Evolutionary conservation across 1,284 basidiomycete species (phyloP).

Genomic region (Chondrostereum purpureum): DNA sequence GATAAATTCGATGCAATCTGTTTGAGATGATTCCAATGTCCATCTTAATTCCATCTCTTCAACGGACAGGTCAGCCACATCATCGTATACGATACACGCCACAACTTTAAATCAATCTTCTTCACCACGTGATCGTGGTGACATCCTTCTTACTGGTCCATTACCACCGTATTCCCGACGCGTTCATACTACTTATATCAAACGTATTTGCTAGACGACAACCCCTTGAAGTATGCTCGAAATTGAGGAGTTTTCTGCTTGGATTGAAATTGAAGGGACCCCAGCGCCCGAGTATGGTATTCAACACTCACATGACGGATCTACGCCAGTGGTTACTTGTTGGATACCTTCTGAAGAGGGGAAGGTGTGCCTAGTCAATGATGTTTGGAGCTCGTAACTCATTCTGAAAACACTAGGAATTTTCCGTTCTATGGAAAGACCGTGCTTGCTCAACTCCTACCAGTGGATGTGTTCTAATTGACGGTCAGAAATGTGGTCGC

Average conservation of each 20-base stretch:
- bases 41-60: too few species aligned
- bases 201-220: too few species aligned
- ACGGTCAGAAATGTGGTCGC: not conserved
- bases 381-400: not conserved
- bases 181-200: too few species aligned
- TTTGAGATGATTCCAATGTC: too few species aligned
- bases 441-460: not conserved
- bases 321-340: not conserved
- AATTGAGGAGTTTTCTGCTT: not conserved
- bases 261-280: not conserved
- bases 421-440: not conserved
- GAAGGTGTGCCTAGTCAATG: not conserved
- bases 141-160: too few species aligned
- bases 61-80: too few species aligned
- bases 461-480: not conserved
- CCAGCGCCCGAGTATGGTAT: not conserved
- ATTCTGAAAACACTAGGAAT: not conserved
- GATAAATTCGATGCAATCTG: too few species aligned
- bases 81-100: too few species aligned
- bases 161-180: too few species aligned
- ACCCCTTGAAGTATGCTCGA: not conserved
- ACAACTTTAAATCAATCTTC: too few species aligned
- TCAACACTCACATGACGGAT: not conserved
- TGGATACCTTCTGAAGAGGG: not conserved
- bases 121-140: too few species aligned